A percentile compares a stretch with the other conserved stretches of the same genome.
Conservation (phyloP, 768 basidiomycete genomes). For the Butyriboletus loyo region DNA sequence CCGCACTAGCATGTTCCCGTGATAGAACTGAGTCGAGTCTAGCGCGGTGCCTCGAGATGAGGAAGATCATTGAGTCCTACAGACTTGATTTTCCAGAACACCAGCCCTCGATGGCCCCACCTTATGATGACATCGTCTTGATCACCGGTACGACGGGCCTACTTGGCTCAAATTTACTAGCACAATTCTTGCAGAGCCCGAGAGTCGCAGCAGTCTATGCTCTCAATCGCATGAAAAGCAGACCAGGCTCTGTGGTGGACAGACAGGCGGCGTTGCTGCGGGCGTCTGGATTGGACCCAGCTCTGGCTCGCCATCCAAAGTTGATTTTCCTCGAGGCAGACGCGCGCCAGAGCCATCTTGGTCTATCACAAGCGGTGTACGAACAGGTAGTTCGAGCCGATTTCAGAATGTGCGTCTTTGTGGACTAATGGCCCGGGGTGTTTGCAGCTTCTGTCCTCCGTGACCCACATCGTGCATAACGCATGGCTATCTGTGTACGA, state of each 20-base stretch:
- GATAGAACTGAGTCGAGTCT: conserved; percentile 11
- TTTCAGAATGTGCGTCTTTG: background rate
- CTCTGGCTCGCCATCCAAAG: conserved; percentile 28
- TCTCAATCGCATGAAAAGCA: conserved; percentile 23
- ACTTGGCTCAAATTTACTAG: conserved; percentile 31
- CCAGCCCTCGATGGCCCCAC: background rate
- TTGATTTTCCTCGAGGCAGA: conserved; percentile 33
- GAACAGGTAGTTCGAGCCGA: conserved; percentile 20
- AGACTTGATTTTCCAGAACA: conserved; percentile 9
- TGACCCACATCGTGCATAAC: conserved; percentile 40
- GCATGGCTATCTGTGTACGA: conserved; percentile 13
- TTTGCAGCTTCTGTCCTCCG: conserved; percentile 18
- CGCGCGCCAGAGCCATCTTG: conserved; percentile 21
- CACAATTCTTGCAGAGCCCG: conserved; percentile 15
- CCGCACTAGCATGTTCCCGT: conserved; percentile 10
- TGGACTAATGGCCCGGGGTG: background rate
- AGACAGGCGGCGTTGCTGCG: conserved; percentile 28
- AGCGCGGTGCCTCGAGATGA: conserved; percentile 16
- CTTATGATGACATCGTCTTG: conserved; percentile 20
- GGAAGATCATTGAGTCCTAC: background rate
- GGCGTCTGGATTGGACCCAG: conserved; percentile 31
- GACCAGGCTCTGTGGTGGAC: conserved; percentile 15
- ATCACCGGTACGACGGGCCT: conserved; percentile 36
- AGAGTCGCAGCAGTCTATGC: conserved; percentile 26
- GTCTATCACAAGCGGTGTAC: conserved; percentile 24